phyloP scores from a whole-genome alignment of 1,284 basidiomycete species.

The Cryptococcus sp. region DNA sequence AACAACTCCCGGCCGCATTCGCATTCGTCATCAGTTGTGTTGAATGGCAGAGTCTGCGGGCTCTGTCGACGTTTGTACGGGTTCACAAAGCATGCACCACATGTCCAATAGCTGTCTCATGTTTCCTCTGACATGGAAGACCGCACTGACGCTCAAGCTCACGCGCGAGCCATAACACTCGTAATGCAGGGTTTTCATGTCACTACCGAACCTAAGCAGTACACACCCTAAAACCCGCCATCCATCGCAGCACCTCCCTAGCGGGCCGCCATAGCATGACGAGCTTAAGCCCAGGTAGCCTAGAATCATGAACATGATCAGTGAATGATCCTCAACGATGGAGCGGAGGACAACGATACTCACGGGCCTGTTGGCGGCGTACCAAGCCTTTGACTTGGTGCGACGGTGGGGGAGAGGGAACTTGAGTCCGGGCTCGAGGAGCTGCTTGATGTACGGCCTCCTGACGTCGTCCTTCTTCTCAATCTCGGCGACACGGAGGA shows the following conservation, averaged over 20 bases:
- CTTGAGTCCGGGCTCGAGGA: conserved; percentile 84
- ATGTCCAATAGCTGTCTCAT: no score
- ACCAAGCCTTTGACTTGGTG: conserved; percentile 55
- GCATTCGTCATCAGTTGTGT: no score
- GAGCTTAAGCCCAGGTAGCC: conserved; percentile 50
- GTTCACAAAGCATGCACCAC: no score
- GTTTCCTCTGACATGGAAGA: no score
- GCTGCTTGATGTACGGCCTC: conserved; percentile 95
- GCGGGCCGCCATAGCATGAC: conserved; percentile 9
- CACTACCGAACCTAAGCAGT: conserved; percentile 24
- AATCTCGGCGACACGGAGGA: conserved; percentile 64
- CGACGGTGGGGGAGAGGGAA: conserved; percentile 96
- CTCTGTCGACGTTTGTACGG: no score
- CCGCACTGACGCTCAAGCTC: no score
- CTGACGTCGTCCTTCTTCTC: conserved; percentile 84
- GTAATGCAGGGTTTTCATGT: conserved; percentile 41
- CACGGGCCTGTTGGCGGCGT: conserved; percentile 55
- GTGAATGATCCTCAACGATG: neutral
- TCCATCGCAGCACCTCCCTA: conserved; percentile 16
- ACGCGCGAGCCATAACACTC: neutral
- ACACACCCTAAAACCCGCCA: conserved; percentile 23
- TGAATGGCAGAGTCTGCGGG: no score
- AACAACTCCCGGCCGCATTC: no score
- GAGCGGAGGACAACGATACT: conserved; percentile 8
- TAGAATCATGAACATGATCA: conserved; percentile 2